Evolutionary conservation across 768 basidiomycete genomes (phyloP), one percentile per base, ranked within the genome.

Genomic region (Hygrophoropsis aurantiaca): DNA sequence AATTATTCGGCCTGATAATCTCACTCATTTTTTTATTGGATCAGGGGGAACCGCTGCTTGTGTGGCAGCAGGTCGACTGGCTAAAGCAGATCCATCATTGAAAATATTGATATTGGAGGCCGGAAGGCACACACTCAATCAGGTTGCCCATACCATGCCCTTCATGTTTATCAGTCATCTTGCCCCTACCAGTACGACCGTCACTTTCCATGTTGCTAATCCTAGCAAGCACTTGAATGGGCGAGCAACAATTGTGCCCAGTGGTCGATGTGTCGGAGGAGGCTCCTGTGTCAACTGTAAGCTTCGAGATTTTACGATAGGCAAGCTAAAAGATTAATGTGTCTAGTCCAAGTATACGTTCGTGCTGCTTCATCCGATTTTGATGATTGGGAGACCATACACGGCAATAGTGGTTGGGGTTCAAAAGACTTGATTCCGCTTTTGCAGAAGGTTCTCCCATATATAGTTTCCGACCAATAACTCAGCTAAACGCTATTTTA

Each of bases 31-130:
- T n/a, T n/a, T n/a, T 30, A 13, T 30, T 30, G 7, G 6, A 30
- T 30, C 13, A 30, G 27, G 27, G 27, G 27, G 27, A 30, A 30
- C 27, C 7, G 27, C 27, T 30, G 27, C 27, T 9, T 59, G 59
- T 35, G 51, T 68, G n/a, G 49, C 51, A 3, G 62, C 65, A 18
- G 59, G 59, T 2, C 58, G 65, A 15, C 50, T 67, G 6, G 54
- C 54, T 10, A 44, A 49, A 0, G 58, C 56, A 2, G 54, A 64
- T 25, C 60, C 66, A 3, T 46, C 50, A 5, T 59, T 64, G 34
- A 61, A 49, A 40, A 62, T 66, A 23, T 52, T 62, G 9, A 15
- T 65, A 18, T 50, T 66, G 9, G 63, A 66, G 42, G 49, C 49
- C 7, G 64, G 64, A 3, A 54, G 26, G 44, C 39, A 11, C 58